Base-by-base conservation (phyloP, 1,284 basidiomycete genomes). In the Irpex lacteus region DNA sequence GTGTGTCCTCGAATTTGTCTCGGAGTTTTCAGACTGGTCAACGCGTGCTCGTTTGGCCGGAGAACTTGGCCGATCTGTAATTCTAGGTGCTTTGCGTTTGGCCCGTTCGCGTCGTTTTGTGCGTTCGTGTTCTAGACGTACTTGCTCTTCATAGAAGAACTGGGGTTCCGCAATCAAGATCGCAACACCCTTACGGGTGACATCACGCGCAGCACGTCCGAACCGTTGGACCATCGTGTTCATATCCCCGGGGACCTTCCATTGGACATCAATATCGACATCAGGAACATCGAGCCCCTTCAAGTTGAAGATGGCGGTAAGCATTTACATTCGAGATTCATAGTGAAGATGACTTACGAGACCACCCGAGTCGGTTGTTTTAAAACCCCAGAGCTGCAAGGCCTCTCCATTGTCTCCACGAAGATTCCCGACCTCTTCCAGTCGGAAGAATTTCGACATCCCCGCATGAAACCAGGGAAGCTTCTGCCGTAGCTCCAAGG, bases 221-320 rank as follows among this genome's bases (percentile, higher is more conserved):
- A 70, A 62, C 11, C 70, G 63, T 55, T 70, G 68, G 64, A 62
- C 64, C 11, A 70, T 32, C 1, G 64, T 67, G 26, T 59, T 50
- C 6, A 67, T 15, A 49, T 58, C 60, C n/a, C 54, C 57, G 1
- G 60, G 60, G 11, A 52, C 36, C 6, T 66, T 65, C 74, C 74
- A 79, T 60, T 78, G 76, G 0, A 77, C 64, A 7, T 76, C 70
- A 3, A 77, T 19, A n/a, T 66, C 44, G 11, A 80, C 70, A 64
- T 78, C 70, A 0, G 70, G 69, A 5, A 78, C n/a, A 62, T 77
- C 74, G 37, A 77, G 67, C 11, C 76, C 75, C 76, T 77, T 32
- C 3, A 32, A 32, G 32, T 77, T 32, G 32, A 32, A 32, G 32
- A 32, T 32, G 32, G 4, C 32, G 32, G 32, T 32, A 32, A 32